Base-by-base conservation (phyloP, 164 flowering plant species). In the Santalum album region DNA sequence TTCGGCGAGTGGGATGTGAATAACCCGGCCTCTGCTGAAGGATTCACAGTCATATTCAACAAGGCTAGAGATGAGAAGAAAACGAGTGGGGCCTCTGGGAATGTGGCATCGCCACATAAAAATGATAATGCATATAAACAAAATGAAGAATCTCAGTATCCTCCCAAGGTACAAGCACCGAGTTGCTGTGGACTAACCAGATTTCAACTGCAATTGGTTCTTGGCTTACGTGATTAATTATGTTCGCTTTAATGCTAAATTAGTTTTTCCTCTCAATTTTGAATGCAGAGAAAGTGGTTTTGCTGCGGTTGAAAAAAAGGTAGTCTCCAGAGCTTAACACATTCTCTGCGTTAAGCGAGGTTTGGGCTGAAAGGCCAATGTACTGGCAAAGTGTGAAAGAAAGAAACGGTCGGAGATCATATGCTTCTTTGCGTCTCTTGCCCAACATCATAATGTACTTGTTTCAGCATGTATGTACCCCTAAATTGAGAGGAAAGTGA, bases 1-100 rank as follows among this genome's bases (percentile, higher is more conserved):
- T 84, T 84, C 55, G 91, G 91, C 1, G 88, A 84, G 53, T 82
- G 91, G 91, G 91, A 84, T 68, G 87, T 82, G 20, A 84, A 80
- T 47, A 76, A 84, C 58, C 91, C 88, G 12, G 86, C 84, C 15
- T 72, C 85, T 9, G 84, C 87, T 4, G 87, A 76, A 57, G 85
- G 87, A 29, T 82, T 78, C 48, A 82, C 91, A 0, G 84, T 84
- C 56, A 84, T 84, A 54, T 84, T 84, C 54, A 77, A 72, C 76
- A 80, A 78, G 72, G 91, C 88, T 27, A 80, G 88, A 64, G 79
- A 80, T 68, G 87, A 82, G 52, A 82, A 80, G 77, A 84, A 80
- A 68, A 78, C 81, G 14, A 69, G 56, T 26, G 69, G 61, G 7
- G 39, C 62, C 27, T 58, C 78, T 12, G 67, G 38, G 15, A 58